Percentiles rank a stretch among this genome's conserved stretches.
Conservation (phyloP, 2,329 filamentous ascomycete genomes). For the Tolypocladium endophyticum region DNA sequence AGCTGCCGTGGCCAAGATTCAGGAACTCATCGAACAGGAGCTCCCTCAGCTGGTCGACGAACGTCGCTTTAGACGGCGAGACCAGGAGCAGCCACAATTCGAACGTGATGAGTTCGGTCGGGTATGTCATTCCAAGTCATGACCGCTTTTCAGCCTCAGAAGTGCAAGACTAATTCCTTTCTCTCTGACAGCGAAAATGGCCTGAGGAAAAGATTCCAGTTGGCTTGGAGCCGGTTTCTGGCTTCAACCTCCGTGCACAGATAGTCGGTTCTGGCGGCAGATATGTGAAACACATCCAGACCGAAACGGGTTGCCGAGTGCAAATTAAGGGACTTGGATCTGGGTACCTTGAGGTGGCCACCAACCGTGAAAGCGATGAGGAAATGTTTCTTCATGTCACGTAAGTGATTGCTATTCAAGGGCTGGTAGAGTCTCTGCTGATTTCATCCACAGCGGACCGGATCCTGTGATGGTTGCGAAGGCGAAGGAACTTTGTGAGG, state of each 20-base stretch:
- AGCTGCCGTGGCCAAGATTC: conserved; percentile 73
- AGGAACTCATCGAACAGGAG: conserved; percentile 93
- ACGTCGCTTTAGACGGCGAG: conserved; percentile 75
- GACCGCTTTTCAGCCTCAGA: not conserved
- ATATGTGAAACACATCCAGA: conserved; percentile 97
- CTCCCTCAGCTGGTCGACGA: conserved; percentile 93
- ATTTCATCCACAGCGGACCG: conserved; percentile 53
- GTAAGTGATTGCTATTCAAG: conserved; percentile 38
- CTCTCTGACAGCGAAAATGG: conserved; percentile 76
- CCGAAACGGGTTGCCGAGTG: conserved; percentile 88
- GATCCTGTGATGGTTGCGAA: conserved; percentile 76
- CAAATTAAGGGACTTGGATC: conserved; percentile 97
- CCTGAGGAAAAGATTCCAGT: conserved; percentile 93
- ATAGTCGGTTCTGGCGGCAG: conserved; percentile 90
- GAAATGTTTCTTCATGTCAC: conserved; percentile 95
- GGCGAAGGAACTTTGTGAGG: conserved; percentile 81
- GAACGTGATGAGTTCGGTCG: conserved; percentile 87
- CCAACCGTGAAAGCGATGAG: conserved; percentile 86
- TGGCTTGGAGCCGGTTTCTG: conserved; percentile 77
- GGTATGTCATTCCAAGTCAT: conserved; percentile 36
- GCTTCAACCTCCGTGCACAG: conserved; percentile 92
- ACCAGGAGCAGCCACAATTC: conserved; percentile 58
- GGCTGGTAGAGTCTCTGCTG: not conserved
- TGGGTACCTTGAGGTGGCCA: conserved; percentile 82
- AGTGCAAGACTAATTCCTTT: conserved; percentile 1